Evolutionary conservation across 495 filamentous ascomycete genomes (phyloP).

Genomic region (Astrothelium subdiscretum): DNA sequence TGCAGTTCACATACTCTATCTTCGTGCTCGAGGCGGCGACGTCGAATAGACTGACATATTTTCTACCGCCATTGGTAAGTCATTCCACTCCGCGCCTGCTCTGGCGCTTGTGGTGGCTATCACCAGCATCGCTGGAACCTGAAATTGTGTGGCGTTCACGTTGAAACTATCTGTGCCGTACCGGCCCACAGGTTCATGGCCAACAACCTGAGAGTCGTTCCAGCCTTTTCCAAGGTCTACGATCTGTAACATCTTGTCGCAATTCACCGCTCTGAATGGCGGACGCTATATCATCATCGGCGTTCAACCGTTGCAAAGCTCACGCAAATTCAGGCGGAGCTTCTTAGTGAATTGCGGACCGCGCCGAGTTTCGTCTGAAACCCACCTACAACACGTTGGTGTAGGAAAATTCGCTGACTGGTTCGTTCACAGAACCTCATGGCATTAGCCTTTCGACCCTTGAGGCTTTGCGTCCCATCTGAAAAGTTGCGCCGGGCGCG

Average conservation of each 20-base stretch:
- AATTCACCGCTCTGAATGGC: neutral
- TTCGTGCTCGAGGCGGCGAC: constrained; percentile 31
- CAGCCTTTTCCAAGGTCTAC: neutral
- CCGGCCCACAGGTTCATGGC: neutral
- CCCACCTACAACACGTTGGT: neutral
- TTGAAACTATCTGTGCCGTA: neutral
- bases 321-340: neutral
- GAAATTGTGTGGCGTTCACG: neutral
- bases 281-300: neutral
- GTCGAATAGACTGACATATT: constrained; percentile 31
- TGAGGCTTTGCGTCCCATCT: constrained; percentile 64
- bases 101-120: neutral
- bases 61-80: constrained; percentile 31
- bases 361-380: neutral
- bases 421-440: constrained; percentile 57
- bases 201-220: neutral
- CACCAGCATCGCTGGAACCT: neutral
- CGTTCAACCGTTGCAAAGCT: neutral
- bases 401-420: neutral
- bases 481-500: constrained; percentile 59
- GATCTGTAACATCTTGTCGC: neutral
- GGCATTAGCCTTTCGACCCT: constrained; percentile 71
- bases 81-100: neutral
- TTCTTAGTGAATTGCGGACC: neutral
- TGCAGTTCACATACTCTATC: constrained; percentile 25